Evolutionary conservation across 73 alveolate genomes (phyloP), one percentile per base, ranked within the genome.

Genomic region (Paramecium bursaria): DNA sequence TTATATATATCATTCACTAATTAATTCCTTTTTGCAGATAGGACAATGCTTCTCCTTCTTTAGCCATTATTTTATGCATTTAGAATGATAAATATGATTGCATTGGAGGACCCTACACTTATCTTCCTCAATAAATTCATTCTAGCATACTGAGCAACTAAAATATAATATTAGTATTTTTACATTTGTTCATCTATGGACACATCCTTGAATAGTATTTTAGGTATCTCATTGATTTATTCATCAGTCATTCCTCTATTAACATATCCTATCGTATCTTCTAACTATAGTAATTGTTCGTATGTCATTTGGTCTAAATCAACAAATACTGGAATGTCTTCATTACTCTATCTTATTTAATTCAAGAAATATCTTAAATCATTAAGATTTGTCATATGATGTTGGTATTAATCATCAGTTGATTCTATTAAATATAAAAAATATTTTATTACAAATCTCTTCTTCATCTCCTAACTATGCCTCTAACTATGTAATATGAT

Each of bases 41-140:
- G 94, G 94, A 22, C 90, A 85, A 29, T 30, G 75, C 51, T 75
- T 79, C 29, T 86, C 77, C 19, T 48, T 75, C 19, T 30, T 33
- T 27, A 89, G 50, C 93, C 95, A 89, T n/a, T 86, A 74, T 30
- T 87, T 73, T 17, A 89, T 89, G 60, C 95, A 89, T 21, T 86
- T 75, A 30, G 75, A 30, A 21, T 89, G 95, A 87, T 74, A 89
- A 0, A 87, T 27, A 60, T 89, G 95, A 22, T 87, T 51, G 35
- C 95, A 89, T 10, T 44, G 31, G 2, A 73, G 22, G 6, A 48
- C 55, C 46, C 91, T 85, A 9, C 76, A 86, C 15, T 46, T 67
- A 17, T 47, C 67, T 4, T 35, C 54, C 19, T 7, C 61, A 14
- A 26, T 17, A 46, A 79, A 79, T 49, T 57, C 76, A 57, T 7